Conservation (phyloP, 768 basidiomycete genomes). For the Antrodiella citrinella region DNA sequence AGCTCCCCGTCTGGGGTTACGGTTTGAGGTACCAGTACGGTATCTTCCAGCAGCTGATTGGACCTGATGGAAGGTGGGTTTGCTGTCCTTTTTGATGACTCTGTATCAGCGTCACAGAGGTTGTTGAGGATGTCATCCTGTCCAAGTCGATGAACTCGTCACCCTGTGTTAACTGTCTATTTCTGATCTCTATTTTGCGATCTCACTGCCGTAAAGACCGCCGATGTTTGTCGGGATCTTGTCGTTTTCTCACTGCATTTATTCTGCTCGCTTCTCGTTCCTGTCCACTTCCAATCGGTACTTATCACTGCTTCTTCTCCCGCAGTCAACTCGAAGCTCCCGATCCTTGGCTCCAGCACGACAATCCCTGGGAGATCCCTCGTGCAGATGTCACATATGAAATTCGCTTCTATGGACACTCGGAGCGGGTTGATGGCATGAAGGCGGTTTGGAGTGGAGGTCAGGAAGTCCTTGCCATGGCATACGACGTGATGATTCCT, state of each 20-base stretch:
- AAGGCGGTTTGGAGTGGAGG: conserved; percentile 79
- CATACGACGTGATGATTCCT: conserved; percentile 93
- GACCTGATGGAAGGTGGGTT: conserved; percentile 53
- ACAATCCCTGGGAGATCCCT: conserved; percentile 86
- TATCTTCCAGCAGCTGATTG: conserved; percentile 92
- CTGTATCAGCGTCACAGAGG: not conserved
- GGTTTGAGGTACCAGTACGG: conserved; percentile 90
- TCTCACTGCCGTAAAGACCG: not conserved
- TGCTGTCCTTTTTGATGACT: not conserved
- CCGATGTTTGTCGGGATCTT: not conserved
- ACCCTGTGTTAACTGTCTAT: not conserved
- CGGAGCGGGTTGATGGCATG: conserved; percentile 59
- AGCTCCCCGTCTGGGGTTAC: conserved; percentile 94
- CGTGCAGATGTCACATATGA: conserved; percentile 80
- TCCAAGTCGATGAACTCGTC: not conserved
- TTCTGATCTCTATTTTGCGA: not conserved
- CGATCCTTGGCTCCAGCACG: conserved; percentile 85
- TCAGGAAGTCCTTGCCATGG: conserved; percentile 88
- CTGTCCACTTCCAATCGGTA: not conserved
- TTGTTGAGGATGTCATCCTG: not conserved
- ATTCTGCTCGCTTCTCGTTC: not conserved
- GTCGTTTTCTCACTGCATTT: not conserved
- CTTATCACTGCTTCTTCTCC: not conserved
- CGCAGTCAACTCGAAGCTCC: conserved; percentile 72
- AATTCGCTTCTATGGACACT: conserved; percentile 81